Evolutionary conservation across 2,329 filamentous ascomycete species (phyloP), one percentile per base, ranked within the genome.

Genomic region (Calonectria honghensis): DNA sequence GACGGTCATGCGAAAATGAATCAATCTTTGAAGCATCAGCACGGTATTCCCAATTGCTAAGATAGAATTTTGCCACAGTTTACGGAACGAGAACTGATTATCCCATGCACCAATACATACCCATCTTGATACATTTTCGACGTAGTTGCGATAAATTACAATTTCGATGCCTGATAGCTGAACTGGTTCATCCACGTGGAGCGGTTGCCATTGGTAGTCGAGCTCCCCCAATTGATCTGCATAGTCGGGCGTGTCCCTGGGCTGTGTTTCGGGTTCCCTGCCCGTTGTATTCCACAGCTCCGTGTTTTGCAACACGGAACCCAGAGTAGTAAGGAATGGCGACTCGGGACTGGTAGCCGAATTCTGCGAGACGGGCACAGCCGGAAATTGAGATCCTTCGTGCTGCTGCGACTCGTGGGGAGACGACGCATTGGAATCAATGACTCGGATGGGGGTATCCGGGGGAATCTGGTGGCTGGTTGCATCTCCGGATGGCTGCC

Each of bases 361-460:
- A 27, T 45, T 45, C 3, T 48, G 27, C 13, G 41, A 45, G 18
- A 64, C 27, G 20, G 37, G 18, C 9, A 24, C 61, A 32, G 24
- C 61, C 37, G 61, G 61, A 32, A 31, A 64, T 48, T 48, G 61
- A 32, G 61, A 64, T 64, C 37, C 37, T 45, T 64, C 61, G 1
- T 31, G 35, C 37, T 64, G 29, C 41, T 45, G 61, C 11, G 61
- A 45, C 16, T 16, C 27, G 20, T 48, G 37, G 20, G 39, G 61
- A 10, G 61, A 45, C 10, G 41, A 20, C 11, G 18, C 61, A 48
- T n/a, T 48, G 24, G 57, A 61, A 37, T 20, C 35, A 18, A 7
- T 41, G n/a, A 37, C 35, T 61, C 57, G 57, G 57, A 29, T 61
- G 57, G 57, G 35, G n/a, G 35, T 61, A 39, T 61, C 57, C 57